Evolutionary conservation across 306 rosid genomes (phyloP).

Genomic region (Cucurbita argyrosperma): DNA sequence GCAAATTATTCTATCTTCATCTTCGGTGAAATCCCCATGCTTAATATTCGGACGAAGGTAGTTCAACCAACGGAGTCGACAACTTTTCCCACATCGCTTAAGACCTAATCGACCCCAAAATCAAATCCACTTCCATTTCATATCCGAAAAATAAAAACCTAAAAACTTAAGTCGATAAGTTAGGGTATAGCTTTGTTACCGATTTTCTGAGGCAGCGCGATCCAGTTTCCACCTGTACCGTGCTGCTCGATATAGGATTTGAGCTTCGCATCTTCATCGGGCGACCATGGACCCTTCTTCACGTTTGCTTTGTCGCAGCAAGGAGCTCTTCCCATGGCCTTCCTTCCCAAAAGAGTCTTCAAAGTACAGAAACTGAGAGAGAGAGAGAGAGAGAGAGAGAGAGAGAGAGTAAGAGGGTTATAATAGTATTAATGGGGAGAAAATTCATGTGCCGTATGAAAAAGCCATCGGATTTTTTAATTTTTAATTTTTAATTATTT

Average conservation of each 20-base stretch:
- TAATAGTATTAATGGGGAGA: constrained; percentile 18
- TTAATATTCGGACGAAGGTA: constrained; percentile 83
- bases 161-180: not conserved
- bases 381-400: constrained; percentile 13
- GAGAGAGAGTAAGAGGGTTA: constrained; percentile 6
- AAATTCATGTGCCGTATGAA: constrained; percentile 30
- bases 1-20: constrained; percentile 78
- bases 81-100: constrained; percentile 84
- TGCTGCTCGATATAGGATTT: constrained; percentile 67
- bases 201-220: constrained; percentile 75
- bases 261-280: constrained; percentile 79
- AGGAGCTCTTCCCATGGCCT: constrained; percentile 82
- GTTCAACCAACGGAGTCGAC: constrained; percentile 83
- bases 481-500: not conserved
- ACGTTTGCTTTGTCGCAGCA: constrained; percentile 97
- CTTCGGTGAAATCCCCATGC: constrained; percentile 83
- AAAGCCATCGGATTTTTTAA: constrained; percentile 8
- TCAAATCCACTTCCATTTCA: not conserved
- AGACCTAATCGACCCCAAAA: constrained; percentile 32
- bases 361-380: constrained; percentile 10
- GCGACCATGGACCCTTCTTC: constrained; percentile 92
- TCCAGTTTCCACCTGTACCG: constrained; percentile 91
- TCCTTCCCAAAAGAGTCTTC: not conserved
- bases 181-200: constrained; percentile 16
- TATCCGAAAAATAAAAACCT: not conserved